Conservation (phyloP, 768 basidiomycete genomes). For the Russula brevipes region DNA sequence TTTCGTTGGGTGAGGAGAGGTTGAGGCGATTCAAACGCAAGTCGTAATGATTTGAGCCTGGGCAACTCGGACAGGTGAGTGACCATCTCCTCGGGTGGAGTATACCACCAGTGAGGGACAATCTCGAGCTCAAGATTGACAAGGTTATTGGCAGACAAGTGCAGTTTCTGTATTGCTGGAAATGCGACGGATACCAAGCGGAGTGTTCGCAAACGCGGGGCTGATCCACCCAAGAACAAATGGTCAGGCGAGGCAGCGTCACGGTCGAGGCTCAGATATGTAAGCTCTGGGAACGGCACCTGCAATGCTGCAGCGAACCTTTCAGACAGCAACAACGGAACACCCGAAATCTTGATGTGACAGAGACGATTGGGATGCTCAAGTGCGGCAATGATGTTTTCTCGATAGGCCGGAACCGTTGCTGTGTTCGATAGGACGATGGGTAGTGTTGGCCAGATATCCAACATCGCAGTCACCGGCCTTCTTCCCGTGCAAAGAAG, state of each 20-base stretch:
- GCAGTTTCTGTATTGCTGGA: not conserved
- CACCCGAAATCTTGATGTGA: too few relatives aligned
- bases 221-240: not conserved
- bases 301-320: not conserved
- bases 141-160: not conserved
- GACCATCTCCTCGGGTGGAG: slow-evolving; percentile 4
- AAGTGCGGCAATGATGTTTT: too few relatives aligned
- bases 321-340: too few relatives aligned
- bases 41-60: not conserved
- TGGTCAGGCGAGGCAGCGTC: not conserved
- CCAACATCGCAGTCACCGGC: too few relatives aligned
- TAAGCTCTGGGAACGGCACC: too few relatives aligned
- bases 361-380: too few relatives aligned
- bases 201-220: not conserved
- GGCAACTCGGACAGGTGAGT: not conserved
- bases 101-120: not conserved
- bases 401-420: too few relatives aligned
- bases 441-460: too few relatives aligned
- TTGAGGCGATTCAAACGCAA: not conserved
- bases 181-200: not conserved
- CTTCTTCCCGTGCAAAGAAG: too few relatives aligned
- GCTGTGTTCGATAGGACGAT: too few relatives aligned
- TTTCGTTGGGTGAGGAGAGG: not conserved
- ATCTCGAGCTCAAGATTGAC: not conserved
- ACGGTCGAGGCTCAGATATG: not conserved